Conservation (phyloP, 495 filamentous ascomycete genomes). For the Elasticomyces elasticus region DNA sequence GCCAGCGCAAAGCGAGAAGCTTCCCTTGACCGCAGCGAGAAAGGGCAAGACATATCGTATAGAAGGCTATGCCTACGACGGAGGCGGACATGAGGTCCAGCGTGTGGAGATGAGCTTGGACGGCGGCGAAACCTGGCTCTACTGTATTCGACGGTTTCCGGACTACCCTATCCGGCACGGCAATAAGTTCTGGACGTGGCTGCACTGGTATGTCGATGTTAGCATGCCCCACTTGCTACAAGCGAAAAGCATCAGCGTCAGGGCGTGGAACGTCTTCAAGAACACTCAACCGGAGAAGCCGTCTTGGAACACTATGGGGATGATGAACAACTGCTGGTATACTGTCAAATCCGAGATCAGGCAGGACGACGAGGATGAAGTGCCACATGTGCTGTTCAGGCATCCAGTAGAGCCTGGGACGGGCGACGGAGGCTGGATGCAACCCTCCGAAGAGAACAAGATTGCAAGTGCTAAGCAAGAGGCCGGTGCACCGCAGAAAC, state of each 20-base stretch:
- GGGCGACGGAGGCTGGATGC: constrained; percentile 22
- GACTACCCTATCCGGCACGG: constrained; percentile 21
- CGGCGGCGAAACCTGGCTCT: constrained; percentile 20
- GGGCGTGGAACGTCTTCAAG: constrained; percentile 25
- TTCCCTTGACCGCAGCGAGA: constrained; percentile 19
- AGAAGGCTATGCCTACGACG: constrained; percentile 50
- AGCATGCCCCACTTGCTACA: constrained; percentile 17
- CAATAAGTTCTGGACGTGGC: constrained; percentile 24
- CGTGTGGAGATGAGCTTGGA: constrained; percentile 23
- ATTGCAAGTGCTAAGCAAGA: constrained; percentile 24
- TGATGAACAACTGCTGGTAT: constrained; percentile 37
- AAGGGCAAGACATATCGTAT: constrained; percentile 28
- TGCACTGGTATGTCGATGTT: constrained; percentile 23
- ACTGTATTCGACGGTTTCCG: constrained; percentile 21
- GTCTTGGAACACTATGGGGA: constrained; percentile 26
- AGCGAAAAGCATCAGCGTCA: constrained; percentile 11
- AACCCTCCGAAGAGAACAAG: constrained; percentile 21
- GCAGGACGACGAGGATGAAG: constrained; percentile 12
- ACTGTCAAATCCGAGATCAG: constrained; percentile 24
- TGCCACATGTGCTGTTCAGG: constrained; percentile 18
- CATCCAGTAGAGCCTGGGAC: constrained; percentile 22
- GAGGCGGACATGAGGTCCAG: constrained; percentile 34
- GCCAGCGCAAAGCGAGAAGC: constrained; percentile 27
- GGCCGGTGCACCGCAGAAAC: constrained; percentile 24
- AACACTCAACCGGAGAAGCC: constrained; percentile 20